phyloP scores from a whole-genome alignment of 2,329 filamentous ascomycete genomes.

The Pseudocercospora pini-densiflorae region DNA sequence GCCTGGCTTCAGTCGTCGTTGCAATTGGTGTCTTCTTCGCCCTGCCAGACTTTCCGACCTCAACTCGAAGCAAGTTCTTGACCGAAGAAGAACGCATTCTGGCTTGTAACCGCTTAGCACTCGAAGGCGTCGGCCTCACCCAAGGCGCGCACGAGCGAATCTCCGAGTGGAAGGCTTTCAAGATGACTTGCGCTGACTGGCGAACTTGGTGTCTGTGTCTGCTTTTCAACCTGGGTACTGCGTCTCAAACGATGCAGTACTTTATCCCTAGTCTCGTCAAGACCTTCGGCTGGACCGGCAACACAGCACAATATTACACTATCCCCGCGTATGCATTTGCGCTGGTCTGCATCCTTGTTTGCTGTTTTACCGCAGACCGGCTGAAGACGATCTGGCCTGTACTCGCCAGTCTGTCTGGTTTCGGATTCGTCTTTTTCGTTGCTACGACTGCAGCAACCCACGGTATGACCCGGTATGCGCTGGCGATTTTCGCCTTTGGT shows the following conservation, averaged over 20 bases:
- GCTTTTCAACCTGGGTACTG: slow-evolving; percentile 11
- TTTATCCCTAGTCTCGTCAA: slow-evolving; percentile 10
- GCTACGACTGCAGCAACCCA: neutral
- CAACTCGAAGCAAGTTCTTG: slow-evolving; percentile 18
- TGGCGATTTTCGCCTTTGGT: slow-evolving; percentile 1
- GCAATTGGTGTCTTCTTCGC: slow-evolving; percentile 57
- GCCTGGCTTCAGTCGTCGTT: slow-evolving; percentile 59
- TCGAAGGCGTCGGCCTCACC: slow-evolving; percentile 9
- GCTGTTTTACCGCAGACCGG: slow-evolving; percentile 1
- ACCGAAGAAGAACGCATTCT: slow-evolving; percentile 35
- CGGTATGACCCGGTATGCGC: neutral
- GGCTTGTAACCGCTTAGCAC: slow-evolving; percentile 54
- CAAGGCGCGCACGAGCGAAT: slow-evolving; percentile 11
- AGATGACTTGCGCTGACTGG: slow-evolving; percentile 8
- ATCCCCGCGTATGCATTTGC: slow-evolving; percentile 4
- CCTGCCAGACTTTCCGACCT: slow-evolving; percentile 52
- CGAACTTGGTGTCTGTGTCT: slow-evolving; percentile 6
- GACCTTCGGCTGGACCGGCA: slow-evolving; percentile 7
- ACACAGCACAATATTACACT: slow-evolving; percentile 4
- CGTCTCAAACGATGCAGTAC: slow-evolving; percentile 10
- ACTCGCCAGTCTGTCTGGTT: neutral
- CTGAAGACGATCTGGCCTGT: slow-evolving; percentile 6
- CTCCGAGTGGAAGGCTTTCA: slow-evolving; percentile 10
- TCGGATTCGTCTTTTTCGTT: slow-evolving; percentile 2
- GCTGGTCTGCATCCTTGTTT: neutral